These are phyloP conservation scores for Wickerhamiella azymoides DNA, from an alignment of 805 yeast species.

Conservation along the genomic window DNA sequence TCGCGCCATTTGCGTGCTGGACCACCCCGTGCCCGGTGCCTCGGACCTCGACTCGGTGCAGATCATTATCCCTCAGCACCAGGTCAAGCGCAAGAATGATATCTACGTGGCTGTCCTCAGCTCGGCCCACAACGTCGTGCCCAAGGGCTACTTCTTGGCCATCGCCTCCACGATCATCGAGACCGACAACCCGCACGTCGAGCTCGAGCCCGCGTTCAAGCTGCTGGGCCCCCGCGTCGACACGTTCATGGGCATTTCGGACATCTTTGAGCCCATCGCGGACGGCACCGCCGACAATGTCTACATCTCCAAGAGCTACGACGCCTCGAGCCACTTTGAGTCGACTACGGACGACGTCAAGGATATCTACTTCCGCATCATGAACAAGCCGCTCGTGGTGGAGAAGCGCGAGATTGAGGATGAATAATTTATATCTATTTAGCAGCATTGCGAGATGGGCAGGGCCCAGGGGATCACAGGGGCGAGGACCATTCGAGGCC, in stretches of 20 bases:
- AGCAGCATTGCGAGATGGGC: too few species aligned
- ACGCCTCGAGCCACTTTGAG: constrained; percentile 91
- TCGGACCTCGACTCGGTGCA: constrained; percentile 78
- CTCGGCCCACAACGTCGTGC: constrained; percentile 76
- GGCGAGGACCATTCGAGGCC: too few species aligned
- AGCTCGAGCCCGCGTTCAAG: constrained; percentile 87
- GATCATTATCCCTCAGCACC: constrained; percentile 92
- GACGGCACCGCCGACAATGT: constrained; percentile 74
- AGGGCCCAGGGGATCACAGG: too few species aligned
- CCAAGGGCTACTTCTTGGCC: constrained; percentile 81
- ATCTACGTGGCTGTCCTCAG: constrained; percentile 88
- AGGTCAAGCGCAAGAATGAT: constrained; percentile 82
- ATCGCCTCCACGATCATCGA: constrained; percentile 90
- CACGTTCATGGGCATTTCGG: constrained; percentile 88
- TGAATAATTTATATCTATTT: constrained; percentile 27
- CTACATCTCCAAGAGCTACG: constrained; percentile 78
- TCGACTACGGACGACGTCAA: constrained; percentile 92
- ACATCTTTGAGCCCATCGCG: constrained; percentile 69
- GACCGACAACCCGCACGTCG: constrained; percentile 83
- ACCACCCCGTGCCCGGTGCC: constrained; percentile 79
- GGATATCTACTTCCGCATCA: constrained; percentile 81
- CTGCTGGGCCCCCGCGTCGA: constrained; percentile 66
- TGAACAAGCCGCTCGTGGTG: constrained; percentile 81
- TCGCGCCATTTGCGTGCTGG: constrained; percentile 76
- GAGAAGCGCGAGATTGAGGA: constrained; percentile 63